phyloP scores from a whole-genome alignment of 305 asterid species.

The Rubia peregrina region DNA sequence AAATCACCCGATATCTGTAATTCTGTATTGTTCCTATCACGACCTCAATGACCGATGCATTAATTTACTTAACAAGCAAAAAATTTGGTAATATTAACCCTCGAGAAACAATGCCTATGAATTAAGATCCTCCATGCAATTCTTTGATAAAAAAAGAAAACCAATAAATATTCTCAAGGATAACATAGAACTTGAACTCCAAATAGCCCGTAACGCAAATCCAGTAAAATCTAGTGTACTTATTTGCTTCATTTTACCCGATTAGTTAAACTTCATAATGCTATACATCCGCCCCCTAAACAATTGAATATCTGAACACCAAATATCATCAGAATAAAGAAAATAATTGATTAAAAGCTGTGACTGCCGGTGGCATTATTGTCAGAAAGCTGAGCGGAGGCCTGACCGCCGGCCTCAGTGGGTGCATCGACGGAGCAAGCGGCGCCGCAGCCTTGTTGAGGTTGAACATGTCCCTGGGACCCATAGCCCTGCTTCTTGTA shows the following conservation, averaged over 20 bases:
- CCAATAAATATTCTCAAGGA: too few relatives aligned
- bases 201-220: background rate
- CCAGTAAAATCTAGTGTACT: background rate
- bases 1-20: too few relatives aligned
- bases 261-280: background rate
- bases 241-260: background rate
- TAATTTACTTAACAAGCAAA: too few relatives aligned
- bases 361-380: too few relatives aligned
- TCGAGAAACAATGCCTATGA: background rate
- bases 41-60: too few relatives aligned
- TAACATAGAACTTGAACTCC: background rate
- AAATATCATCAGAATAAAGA: background rate
- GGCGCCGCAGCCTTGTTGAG: too few relatives aligned
- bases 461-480: too few relatives aligned
- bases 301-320: background rate
- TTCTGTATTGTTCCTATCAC: too few relatives aligned
- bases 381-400: too few relatives aligned
- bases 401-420: too few relatives aligned
- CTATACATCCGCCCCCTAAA: background rate
- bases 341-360: constrained; percentile 15
- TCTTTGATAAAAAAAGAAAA: background rate
- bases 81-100: too few relatives aligned
- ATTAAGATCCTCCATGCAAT: background rate
- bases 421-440: constrained; percentile 82
- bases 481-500: constrained; percentile 73